Base-by-base conservation (phyloP, 129 eudicot genomes). In the Silybum marianum region DNA sequence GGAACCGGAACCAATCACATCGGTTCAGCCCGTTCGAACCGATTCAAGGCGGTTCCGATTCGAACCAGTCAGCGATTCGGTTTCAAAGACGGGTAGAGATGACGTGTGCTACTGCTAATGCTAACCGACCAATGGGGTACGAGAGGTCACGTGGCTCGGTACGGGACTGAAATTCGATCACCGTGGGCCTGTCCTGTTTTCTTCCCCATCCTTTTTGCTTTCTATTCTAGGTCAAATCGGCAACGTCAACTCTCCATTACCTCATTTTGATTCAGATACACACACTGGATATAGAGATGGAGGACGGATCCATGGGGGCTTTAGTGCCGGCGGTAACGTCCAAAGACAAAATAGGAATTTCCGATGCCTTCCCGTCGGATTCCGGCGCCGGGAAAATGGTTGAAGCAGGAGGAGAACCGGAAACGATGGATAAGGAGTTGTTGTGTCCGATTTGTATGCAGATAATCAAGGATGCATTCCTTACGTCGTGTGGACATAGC, bases 391-490 rank as follows among this genome's bases (percentile, higher is more conserved):
- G 73, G 9, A 73, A n/a, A 16, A 0, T n/a, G 46, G 30, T 8
- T 71, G 78, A 82, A 81, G 80, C 65, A 65, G 80, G 48, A 6
- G 75, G 81, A 65, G 81, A 65, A 21, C 30, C 75, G 81, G 86
- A 30, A 67, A 86, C 78, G 75, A 32, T 74, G 76, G 99, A 92
- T 71, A 89, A 82, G 85, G 97, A 95, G 54, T 24, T 92, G 71
- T 38, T 90, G 69, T 95, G 99, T 46, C 97, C 99, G 65, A 95
- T 95, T 8, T 95, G 99, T 88, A 92, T 95, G 90, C 97, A 92
- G 84, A 87, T 90, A 40, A 92, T 95, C 7, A 92, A 84, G 85
- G 97, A 89, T 58, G 99, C 97, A 18, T 95, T 95, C 9, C 68
- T 92, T 5, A 95, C 99, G 63, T 85, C 99, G 6, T 95, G 99